Conservation (phyloP, 805 yeast species). For the Teunomyces panamensis region DNA sequence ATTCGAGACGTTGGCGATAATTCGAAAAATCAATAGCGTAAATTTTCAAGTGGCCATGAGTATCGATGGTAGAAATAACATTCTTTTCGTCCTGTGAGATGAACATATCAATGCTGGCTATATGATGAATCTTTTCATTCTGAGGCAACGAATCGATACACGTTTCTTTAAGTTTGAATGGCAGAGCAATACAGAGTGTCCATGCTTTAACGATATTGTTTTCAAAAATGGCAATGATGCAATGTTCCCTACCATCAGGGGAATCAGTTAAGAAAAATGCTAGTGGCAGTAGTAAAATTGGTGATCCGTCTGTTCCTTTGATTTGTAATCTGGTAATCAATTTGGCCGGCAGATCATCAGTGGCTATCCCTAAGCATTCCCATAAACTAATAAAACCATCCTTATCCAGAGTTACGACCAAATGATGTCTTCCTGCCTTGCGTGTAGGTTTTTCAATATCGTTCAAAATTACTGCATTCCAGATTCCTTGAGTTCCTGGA, state of each 20-base stretch:
- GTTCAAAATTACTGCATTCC: constrained; percentile 31
- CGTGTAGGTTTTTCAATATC: constrained; percentile 22
- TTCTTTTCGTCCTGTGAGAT: constrained; percentile 19
- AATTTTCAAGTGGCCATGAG: constrained; percentile 25
- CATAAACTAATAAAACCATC: constrained; percentile 50
- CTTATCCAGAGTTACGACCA: constrained; percentile 30
- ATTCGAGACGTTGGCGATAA: constrained; percentile 31
- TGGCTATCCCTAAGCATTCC: constrained; percentile 47
- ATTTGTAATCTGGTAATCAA: constrained; percentile 18
- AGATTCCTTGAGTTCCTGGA: constrained; percentile 14
- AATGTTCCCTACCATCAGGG: not conserved
- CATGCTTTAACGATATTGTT: constrained; percentile 39
- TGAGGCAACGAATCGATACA: constrained; percentile 40
- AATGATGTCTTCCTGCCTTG: constrained; percentile 23
- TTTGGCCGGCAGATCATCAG: constrained; percentile 29
- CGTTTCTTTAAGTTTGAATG: constrained; percentile 20
- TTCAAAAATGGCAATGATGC: constrained; percentile 40
- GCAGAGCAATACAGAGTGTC: constrained; percentile 25
- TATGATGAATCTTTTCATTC: constrained; percentile 36
- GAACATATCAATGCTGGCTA: constrained; percentile 53
- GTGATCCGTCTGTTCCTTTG: constrained; percentile 5
- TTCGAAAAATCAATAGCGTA: constrained; percentile 18
- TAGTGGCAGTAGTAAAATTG: constrained; percentile 14
- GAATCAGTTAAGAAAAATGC: constrained; percentile 20
- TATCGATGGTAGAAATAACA: constrained; percentile 59